Conservation (phyloP, 768 basidiomycete genomes). For the Kwoniella europaea region DNA sequence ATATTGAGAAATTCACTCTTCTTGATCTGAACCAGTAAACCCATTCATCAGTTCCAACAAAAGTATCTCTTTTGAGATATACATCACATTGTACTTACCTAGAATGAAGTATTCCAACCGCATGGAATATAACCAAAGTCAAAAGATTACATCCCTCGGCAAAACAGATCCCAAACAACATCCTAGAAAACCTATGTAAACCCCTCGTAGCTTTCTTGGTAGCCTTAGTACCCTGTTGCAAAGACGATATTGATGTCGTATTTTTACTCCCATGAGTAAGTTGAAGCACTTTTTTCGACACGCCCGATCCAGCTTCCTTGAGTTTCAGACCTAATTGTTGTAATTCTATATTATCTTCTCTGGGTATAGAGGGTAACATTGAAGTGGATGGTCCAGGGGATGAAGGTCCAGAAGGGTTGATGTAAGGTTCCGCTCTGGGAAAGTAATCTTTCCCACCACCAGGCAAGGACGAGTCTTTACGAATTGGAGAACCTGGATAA, state of each 20-base stretch:
- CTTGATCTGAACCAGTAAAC: constrained; percentile 32
- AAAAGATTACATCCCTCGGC: constrained; percentile 52
- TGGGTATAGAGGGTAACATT: constrained; percentile 12
- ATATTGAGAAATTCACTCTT: constrained; percentile 53
- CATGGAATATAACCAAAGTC: constrained; percentile 54
- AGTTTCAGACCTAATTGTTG: constrained; percentile 38
- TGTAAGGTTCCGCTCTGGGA: constrained; percentile 8
- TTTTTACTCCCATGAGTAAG: constrained; percentile 34
- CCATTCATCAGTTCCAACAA: constrained; percentile 1
- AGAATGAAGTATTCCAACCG: constrained; percentile 49
- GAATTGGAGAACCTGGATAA: constrained; percentile 39
- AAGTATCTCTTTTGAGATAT: background rate
- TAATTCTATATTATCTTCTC: constrained; percentile 20
- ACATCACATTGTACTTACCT: constrained; percentile 32
- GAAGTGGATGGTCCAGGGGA: constrained; percentile 6
- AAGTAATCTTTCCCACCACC: constrained; percentile 18
- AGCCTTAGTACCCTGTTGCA: constrained; percentile 20
- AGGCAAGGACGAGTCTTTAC: constrained; percentile 15
- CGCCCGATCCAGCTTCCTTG: constrained; percentile 24
- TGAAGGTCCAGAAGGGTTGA: constrained; percentile 14
- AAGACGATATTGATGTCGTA: background rate
- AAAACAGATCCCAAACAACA: constrained; percentile 52
- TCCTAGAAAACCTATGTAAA: constrained; percentile 47
- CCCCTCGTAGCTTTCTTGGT: constrained; percentile 45
- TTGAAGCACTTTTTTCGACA: constrained; percentile 31